Conservation (phyloP, 2,329 filamentous ascomycete genomes). For the Colletotrichum falcatum region DNA sequence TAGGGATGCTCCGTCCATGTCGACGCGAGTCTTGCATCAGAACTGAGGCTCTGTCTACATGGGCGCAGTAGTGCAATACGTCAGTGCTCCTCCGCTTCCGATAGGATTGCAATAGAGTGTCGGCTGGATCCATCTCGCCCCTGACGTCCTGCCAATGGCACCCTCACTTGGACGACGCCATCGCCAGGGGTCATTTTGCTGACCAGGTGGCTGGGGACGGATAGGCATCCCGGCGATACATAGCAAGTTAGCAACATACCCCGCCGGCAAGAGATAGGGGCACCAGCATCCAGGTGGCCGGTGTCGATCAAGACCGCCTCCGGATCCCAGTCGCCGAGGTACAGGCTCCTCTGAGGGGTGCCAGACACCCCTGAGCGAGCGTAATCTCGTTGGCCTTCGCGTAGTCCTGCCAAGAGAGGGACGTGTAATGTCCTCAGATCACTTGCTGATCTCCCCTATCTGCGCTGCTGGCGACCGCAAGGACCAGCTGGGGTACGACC, state of each 20-base stretch:
- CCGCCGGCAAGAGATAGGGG: slow-evolving; percentile 28
- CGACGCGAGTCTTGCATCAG: slow-evolving; percentile 28
- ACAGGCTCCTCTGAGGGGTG: slow-evolving; percentile 13
- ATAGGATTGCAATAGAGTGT: slow-evolving; percentile 8
- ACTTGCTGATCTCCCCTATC: slow-evolving; percentile 9
- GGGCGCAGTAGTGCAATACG: slow-evolving; percentile 29
- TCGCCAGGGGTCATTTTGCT: slow-evolving; percentile 6
- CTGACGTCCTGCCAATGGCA: slow-evolving; percentile 20
- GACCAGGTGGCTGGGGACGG: slow-evolving; percentile 23
- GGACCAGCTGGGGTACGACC: not conserved
- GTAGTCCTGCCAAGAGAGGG: not conserved
- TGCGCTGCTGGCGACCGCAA: slow-evolving; percentile 6
- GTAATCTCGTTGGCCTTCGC: not conserved
- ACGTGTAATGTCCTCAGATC: not conserved
- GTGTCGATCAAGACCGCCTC: slow-evolving; percentile 38
- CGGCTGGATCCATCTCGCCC: slow-evolving; percentile 19
- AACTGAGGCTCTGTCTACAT: slow-evolving; percentile 40
- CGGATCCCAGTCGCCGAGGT: slow-evolving; percentile 28
- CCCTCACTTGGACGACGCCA: slow-evolving; percentile 16
- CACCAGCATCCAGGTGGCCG: slow-evolving; percentile 35
- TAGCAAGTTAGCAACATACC: slow-evolving; percentile 8
- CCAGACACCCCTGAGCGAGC: not conserved
- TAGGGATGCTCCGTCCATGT: slow-evolving; percentile 2
- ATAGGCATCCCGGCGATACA: slow-evolving; percentile 20
- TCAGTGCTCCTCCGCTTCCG: slow-evolving; percentile 9